Evolutionary conservation across 345 rosid genomes (phyloP).

Genomic region (Firmiana major): DNA sequence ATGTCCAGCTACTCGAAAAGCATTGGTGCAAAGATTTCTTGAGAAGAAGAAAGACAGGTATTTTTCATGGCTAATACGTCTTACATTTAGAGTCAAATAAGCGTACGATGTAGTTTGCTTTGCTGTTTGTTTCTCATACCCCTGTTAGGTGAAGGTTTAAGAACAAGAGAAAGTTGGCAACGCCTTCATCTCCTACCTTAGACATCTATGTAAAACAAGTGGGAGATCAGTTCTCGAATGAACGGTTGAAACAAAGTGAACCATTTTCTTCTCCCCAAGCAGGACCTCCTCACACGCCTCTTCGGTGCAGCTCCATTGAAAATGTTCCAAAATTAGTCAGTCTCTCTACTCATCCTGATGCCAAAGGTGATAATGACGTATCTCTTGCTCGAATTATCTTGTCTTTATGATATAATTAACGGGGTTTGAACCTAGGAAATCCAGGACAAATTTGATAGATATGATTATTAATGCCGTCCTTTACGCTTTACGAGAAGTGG

Average conservation of each 20-base stretch:
- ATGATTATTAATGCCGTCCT: neutral
- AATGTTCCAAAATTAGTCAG: neutral
- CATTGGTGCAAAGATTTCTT: constrained; percentile 15
- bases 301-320: constrained; percentile 9
- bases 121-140: constrained; percentile 26
- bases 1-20: constrained; percentile 13
- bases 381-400: neutral
- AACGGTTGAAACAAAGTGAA: constrained; percentile 21
- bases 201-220: constrained; percentile 26
- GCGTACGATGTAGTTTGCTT: neutral
- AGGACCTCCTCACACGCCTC: neutral
- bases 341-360: constrained; percentile 5
- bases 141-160: constrained; percentile 51
- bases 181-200: constrained; percentile 28
- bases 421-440: neutral
- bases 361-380: neutral
- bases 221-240: constrained; percentile 28
- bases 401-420: neutral
- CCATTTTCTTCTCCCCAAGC: constrained; percentile 2
- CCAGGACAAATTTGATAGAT: neutral
- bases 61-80: constrained; percentile 7
- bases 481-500: neutral
- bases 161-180: constrained; percentile 37
- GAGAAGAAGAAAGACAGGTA: constrained; percentile 22
- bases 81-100: neutral